These are phyloP conservation scores for Aspergillus hortae DNA, from an alignment of 2,329 filamentous ascomycete genomes.

Conservation along the genomic window DNA sequence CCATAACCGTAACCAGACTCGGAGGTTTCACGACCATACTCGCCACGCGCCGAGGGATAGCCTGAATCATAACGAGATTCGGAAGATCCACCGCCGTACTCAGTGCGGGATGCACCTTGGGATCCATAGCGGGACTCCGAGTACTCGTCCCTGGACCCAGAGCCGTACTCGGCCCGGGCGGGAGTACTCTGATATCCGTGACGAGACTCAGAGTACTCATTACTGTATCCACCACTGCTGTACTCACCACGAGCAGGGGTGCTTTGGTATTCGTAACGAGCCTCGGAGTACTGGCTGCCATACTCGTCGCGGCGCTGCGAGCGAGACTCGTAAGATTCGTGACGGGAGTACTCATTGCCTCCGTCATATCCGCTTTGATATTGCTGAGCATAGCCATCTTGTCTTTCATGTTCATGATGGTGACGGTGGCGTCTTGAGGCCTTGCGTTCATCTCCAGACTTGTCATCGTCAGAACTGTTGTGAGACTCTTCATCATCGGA, in stretches of 20 bases:
- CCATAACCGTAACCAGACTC: constrained; percentile 16
- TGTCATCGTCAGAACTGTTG: not conserved
- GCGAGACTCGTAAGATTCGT: not conserved
- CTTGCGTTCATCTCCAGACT: not conserved
- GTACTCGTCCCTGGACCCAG: not conserved
- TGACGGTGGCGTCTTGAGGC: not conserved
- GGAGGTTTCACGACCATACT: constrained; percentile 7
- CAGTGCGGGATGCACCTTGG: too few relatives aligned
- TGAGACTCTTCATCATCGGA: not conserved
- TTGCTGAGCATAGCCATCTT: not conserved
- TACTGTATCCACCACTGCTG: not conserved
- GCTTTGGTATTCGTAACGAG: constrained; percentile 14
- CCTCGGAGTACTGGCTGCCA: not conserved
- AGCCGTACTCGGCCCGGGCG: not conserved
- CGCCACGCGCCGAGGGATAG: not conserved
- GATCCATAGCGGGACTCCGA: too few relatives aligned
- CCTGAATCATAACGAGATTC: not conserved
- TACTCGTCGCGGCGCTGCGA: not conserved
- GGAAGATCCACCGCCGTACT: constrained; percentile 2
- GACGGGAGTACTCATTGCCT: not conserved
- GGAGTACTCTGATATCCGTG: too few relatives aligned
- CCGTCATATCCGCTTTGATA: not conserved
- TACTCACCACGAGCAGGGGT: not conserved
- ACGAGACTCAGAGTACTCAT: constrained; percentile 1
- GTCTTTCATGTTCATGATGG: not conserved